Evolutionary conservation across 345 rosid species (phyloP).

Genomic region (Hypericum androsaemum): DNA sequence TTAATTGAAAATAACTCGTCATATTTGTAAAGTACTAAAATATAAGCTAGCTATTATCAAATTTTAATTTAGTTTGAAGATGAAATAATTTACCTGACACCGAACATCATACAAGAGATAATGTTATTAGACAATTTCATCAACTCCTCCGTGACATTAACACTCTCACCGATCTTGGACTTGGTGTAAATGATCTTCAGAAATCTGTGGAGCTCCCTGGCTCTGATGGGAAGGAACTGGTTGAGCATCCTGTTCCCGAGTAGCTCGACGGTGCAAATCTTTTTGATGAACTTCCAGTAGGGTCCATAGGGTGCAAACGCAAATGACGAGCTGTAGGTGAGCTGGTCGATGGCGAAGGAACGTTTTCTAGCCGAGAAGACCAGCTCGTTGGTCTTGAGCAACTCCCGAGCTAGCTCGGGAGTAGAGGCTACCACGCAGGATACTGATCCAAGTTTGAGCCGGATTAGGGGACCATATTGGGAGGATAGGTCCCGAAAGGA

Average conservation of each 20-base stretch:
- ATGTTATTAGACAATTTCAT: constrained; percentile 29
- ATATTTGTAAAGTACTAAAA: too few species aligned
- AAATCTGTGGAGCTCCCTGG: constrained; percentile 16
- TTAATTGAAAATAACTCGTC: too few species aligned
- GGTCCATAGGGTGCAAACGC: constrained; percentile 36
- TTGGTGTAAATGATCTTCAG: constrained; percentile 11
- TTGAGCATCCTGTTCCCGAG: constrained; percentile 25
- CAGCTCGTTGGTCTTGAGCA: constrained; percentile 30
- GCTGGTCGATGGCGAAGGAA: constrained; percentile 26
- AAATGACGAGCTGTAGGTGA: constrained; percentile 35
- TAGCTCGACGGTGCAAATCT: constrained; percentile 33
- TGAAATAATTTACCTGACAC: background rate
- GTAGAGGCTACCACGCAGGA: constrained; percentile 29
- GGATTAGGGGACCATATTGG: constrained; percentile 25
- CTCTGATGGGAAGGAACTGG: constrained; percentile 30
- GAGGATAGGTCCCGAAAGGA: constrained; percentile 18
- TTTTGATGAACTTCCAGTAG: constrained; percentile 41
- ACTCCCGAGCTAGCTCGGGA: constrained; percentile 27
- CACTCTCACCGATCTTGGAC: constrained; percentile 12
- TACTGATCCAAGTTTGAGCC: constrained; percentile 29
- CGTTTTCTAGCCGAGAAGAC: constrained; percentile 25
- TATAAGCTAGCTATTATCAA: too few species aligned
- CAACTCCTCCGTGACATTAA: constrained; percentile 35
- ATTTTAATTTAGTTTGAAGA: too few species aligned
- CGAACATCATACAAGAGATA: constrained; percentile 38